Conservation (phyloP, 768 basidiomycete genomes). For the Rhodotorula graminis region DNA sequence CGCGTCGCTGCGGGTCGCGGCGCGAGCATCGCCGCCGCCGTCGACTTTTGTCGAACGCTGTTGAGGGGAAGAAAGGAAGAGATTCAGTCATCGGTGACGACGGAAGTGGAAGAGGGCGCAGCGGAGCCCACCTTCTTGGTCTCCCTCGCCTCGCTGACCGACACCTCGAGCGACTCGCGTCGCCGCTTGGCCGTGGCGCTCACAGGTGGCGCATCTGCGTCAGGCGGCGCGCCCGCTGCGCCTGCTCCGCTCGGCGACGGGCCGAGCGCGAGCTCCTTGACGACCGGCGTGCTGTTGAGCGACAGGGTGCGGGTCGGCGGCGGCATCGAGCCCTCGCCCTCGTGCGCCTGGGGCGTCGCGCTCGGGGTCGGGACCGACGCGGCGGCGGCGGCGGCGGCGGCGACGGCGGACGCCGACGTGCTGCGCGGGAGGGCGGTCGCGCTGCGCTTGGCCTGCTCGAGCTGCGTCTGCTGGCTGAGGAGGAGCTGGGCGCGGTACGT, state of each 20-base stretch:
- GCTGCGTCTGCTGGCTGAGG: conserved; percentile 11
- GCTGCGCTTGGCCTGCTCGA: background rate
- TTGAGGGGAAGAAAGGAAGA: background rate
- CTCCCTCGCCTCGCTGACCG: background rate
- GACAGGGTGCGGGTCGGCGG: background rate
- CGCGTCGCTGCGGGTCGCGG: too few species aligned
- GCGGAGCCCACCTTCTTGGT: conserved; percentile 3
- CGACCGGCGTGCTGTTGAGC: background rate
- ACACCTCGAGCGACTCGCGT: background rate
- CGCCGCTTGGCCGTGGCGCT: background rate
- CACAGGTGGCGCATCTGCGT: background rate
- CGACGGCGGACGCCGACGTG: background rate
- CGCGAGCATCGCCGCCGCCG: too few species aligned
- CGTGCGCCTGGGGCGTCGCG: background rate
- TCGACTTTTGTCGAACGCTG: background rate
- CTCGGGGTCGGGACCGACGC: background rate
- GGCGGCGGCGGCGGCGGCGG: background rate
- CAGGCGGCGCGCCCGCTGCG: background rate
- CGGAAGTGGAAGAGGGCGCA: background rate
- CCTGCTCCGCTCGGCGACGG: background rate
- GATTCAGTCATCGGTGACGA: background rate
- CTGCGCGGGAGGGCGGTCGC: background rate
- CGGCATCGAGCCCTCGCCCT: background rate
- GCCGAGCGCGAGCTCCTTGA: background rate
- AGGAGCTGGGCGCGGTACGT: conserved; percentile 1